A percentile compares a stretch with the other conserved stretches of the same genome.
phyloP scores from a whole-genome alignment of 1,284 basidiomycete species.

The Irpex lacteus region DNA sequence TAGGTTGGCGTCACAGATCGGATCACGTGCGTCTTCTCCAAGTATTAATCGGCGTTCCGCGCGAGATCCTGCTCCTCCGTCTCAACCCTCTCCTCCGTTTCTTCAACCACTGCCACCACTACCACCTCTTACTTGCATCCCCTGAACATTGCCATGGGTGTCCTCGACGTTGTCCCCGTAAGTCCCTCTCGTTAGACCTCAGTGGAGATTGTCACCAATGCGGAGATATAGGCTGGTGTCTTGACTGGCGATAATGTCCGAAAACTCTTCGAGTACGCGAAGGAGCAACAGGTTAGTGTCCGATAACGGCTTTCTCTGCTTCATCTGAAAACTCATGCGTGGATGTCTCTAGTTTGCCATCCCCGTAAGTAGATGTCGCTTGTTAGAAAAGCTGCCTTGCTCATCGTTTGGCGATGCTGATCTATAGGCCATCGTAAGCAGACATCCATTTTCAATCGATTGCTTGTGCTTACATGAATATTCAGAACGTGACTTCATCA shows the following conservation, averaged over 20 bases:
- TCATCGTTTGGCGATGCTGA: not conserved
- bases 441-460: not conserved
- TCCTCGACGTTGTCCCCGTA: constrained; percentile 72
- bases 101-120: constrained; percentile 8
- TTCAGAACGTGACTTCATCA: constrained; percentile 82
- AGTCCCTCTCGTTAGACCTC: constrained; percentile 23
- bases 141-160: constrained; percentile 44
- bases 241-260: constrained; percentile 85
- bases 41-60: constrained; percentile 11
- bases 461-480: not conserved
- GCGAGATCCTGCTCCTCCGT: constrained; percentile 2
- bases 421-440: constrained; percentile 69
- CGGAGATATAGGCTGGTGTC: constrained; percentile 67
- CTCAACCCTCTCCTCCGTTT: constrained; percentile 14
- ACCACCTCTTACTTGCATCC: constrained; percentile 5
- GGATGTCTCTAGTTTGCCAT: constrained; percentile 66
- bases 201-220: not conserved
- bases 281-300: constrained; percentile 69
- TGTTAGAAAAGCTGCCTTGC: not conserved
- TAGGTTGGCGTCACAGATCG: not conserved
- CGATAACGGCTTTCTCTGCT: not conserved
- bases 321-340: not conserved
- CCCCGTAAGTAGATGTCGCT: constrained; percentile 32
- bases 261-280: constrained; percentile 87
- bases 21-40: not conserved